These are phyloP conservation scores for Talaromyces funiculosus DNA, from an alignment of 2,329 filamentous ascomycete genomes.

Conservation along the genomic window DNA sequence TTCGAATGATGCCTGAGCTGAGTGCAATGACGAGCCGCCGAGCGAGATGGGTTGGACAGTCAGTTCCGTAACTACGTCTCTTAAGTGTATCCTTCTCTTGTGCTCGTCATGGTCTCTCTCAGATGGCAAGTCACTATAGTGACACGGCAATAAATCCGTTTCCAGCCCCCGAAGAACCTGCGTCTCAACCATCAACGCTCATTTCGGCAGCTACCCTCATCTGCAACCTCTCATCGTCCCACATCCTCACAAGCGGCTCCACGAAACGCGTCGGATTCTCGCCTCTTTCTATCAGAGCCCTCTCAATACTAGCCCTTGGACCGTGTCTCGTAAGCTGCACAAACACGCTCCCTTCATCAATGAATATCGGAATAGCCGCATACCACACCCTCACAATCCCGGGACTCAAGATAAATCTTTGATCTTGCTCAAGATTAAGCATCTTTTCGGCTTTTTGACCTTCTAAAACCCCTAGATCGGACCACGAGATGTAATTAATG, in stretches of 20 bases:
- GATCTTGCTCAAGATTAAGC: neutral
- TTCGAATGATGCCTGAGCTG: neutral
- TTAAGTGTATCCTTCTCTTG: neutral
- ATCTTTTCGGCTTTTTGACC: neutral
- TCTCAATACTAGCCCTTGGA: neutral
- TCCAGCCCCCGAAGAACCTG: neutral
- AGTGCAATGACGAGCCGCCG: neutral
- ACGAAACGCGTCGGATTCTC: neutral
- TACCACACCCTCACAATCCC: slow-evolving; percentile 2
- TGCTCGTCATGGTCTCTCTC: neutral
- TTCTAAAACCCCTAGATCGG: neutral
- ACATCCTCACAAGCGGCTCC: slow-evolving; percentile 3
- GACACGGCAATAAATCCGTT: neutral
- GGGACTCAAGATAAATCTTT: neutral
- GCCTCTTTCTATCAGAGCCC: neutral
- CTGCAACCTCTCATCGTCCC: neutral
- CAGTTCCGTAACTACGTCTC: neutral
- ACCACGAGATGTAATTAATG: slow-evolving; percentile 1
- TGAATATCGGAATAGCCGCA: neutral
- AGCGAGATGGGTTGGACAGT: neutral
- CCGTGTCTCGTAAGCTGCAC: neutral
- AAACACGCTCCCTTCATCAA: slow-evolving; percentile 3
- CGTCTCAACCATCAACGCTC: neutral
- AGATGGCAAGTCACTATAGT: neutral
- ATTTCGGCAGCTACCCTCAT: neutral